phyloP scores from a whole-genome alignment of 768 basidiomycete genomes.

The Rhodotorula diobovata region DNA sequence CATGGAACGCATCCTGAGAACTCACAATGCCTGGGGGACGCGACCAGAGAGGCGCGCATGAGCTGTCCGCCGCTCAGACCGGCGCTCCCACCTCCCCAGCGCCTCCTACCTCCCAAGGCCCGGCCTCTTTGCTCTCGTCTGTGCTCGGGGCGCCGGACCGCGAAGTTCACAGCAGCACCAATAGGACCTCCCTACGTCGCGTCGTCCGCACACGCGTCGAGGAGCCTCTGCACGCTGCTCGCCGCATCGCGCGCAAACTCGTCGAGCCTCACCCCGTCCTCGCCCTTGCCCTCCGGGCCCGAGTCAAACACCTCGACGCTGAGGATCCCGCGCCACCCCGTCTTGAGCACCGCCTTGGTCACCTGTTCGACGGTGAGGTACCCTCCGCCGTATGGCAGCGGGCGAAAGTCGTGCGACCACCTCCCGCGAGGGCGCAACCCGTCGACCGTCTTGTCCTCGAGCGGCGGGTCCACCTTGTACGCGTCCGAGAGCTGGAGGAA shows the following conservation, averaged over 20 bases:
- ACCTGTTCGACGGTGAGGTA: conserved; percentile 39
- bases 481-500: conserved; percentile 44
- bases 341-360: conserved; percentile 33
- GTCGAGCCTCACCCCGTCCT: conserved; percentile 7
- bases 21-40: too few relatives aligned
- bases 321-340: conserved; percentile 39
- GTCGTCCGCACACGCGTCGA: conserved; percentile 4
- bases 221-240: conserved; percentile 3
- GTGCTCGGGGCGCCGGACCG: too few relatives aligned
- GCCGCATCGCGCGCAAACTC: conserved; percentile 20
- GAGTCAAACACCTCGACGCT: conserved; percentile 40
- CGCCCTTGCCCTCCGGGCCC: conserved; percentile 18
- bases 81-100: too few relatives aligned
- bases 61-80: too few relatives aligned
- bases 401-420: conserved; percentile 39
- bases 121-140: too few relatives aligned
- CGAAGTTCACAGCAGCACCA: too few relatives aligned
- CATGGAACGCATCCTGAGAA: too few relatives aligned
- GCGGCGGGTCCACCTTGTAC: conserved; percentile 23
- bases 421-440: conserved; percentile 23
- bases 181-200: not conserved
- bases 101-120: too few relatives aligned
- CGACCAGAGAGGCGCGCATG: too few relatives aligned
- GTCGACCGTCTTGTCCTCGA: conserved; percentile 30
- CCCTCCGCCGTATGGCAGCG: conserved; percentile 30